Conservation (phyloP, 2,329 filamentous ascomycete genomes). For the Pseudogymnoascus destructans region DNA sequence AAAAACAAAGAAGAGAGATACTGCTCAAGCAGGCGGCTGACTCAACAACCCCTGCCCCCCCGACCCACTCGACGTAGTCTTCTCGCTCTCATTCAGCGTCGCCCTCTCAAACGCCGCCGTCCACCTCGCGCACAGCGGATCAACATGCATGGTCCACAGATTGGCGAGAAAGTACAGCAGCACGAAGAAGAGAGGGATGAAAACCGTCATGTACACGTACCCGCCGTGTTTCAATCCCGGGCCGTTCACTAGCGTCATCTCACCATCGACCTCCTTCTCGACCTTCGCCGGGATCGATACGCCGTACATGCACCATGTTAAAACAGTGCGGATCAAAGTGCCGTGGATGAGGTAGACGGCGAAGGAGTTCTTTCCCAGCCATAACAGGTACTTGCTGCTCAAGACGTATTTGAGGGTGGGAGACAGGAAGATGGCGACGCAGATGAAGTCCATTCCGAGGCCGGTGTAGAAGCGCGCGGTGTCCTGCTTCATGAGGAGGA, state of each 20-base stretch:
- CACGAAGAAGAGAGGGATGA: slow-evolving; percentile 34
- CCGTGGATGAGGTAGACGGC: slow-evolving; percentile 53
- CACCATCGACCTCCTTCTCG: slow-evolving; percentile 24
- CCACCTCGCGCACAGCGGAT: slow-evolving; percentile 36
- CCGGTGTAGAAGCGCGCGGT: slow-evolving; percentile 37
- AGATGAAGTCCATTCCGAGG: slow-evolving; percentile 36
- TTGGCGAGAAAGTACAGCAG: slow-evolving; percentile 35
- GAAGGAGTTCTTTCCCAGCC: slow-evolving; percentile 51
- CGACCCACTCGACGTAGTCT: neutral
- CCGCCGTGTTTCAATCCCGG: slow-evolving; percentile 29
- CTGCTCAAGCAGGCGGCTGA: neutral
- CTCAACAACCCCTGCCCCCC: neutral
- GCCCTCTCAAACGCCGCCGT: slow-evolving; percentile 29
- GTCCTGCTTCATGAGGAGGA: slow-evolving; percentile 36
- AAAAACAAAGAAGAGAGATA: neutral
- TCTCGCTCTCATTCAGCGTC: slow-evolving; percentile 3
- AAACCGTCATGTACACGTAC: slow-evolving; percentile 27
- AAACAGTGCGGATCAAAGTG: slow-evolving; percentile 42
- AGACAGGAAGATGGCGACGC: slow-evolving; percentile 40
- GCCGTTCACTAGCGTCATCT: slow-evolving; percentile 22
- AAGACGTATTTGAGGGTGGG: slow-evolving; percentile 38
- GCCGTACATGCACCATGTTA: slow-evolving; percentile 48
- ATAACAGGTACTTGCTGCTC: slow-evolving; percentile 42
- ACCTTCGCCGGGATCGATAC: slow-evolving; percentile 26
- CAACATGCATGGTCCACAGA: slow-evolving; percentile 40